Percentiles rank a stretch among this genome's conserved stretches.
Conservation (phyloP, 2,329 filamentous ascomycete species). For the Aspergillus quadrilineatus region DNA sequence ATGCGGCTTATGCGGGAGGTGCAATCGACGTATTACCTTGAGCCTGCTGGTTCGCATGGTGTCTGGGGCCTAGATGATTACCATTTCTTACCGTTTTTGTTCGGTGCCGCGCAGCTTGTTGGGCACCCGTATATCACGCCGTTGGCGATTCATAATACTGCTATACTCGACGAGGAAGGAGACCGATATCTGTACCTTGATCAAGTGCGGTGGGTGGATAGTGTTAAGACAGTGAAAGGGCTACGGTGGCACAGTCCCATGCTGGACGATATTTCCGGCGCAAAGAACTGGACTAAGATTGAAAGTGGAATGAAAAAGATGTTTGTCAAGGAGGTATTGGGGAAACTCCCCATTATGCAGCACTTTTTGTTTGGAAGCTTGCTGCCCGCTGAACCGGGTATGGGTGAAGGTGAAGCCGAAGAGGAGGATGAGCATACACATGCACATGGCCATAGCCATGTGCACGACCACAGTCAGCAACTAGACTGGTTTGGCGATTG, state of each 20-base stretch:
- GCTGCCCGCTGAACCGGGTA: constrained; percentile 74
- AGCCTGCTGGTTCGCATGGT: constrained; percentile 93
- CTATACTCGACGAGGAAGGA: constrained; percentile 82
- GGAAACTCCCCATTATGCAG: constrained; percentile 96
- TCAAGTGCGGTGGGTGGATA: constrained; percentile 91
- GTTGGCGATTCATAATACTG: constrained; percentile 79
- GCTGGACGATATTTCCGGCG: constrained; percentile 93
- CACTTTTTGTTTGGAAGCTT: constrained; percentile 93
- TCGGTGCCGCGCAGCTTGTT: constrained; percentile 85
- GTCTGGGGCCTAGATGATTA: constrained; percentile 99
- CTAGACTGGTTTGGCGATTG: constrained; percentile 81
- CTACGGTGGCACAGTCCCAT: constrained; percentile 96
- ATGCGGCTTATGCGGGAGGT: constrained; percentile 81
- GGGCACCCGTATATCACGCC: constrained; percentile 79
- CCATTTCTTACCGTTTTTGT: constrained; percentile 92
- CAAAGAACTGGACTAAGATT: constrained; percentile 87
- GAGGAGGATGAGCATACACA: constrained; percentile 49
- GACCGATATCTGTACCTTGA: constrained; percentile 85
- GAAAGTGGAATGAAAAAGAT: constrained; percentile 94
- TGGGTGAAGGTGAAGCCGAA: constrained; percentile 56
- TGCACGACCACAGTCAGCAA: constrained; percentile 64
- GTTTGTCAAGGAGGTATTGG: constrained; percentile 90
- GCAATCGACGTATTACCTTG: constrained; percentile 91
- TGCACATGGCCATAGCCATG: constrained; percentile 62
- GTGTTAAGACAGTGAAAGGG: constrained; percentile 92